phyloP scores from a whole-genome alignment of 306 rosid genomes.

The Quercus agrifolia region DNA sequence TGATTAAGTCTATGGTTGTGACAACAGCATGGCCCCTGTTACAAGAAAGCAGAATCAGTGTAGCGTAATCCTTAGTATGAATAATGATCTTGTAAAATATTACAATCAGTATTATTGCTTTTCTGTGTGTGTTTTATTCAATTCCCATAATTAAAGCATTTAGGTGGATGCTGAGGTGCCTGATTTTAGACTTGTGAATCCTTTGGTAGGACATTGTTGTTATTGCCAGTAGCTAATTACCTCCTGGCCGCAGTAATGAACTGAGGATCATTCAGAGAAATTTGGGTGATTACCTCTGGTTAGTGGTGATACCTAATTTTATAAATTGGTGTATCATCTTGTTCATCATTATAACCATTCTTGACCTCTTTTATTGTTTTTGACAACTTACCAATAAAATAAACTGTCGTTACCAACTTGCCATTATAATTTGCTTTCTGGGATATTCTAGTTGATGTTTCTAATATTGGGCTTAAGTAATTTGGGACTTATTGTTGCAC shows the following conservation, averaged over 20 bases:
- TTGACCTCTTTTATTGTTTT: neutral
- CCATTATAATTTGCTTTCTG: conserved; percentile 4
- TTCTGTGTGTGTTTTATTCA: too few relatives aligned
- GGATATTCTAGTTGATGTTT: neutral
- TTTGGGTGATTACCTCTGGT: neutral
- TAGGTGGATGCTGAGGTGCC: too few relatives aligned
- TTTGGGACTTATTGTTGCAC: conserved; percentile 31
- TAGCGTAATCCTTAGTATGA: neutral
- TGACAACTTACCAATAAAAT: neutral
- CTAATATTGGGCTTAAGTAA: neutral
- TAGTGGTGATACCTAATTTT: neutral
- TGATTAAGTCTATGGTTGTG: too few relatives aligned
- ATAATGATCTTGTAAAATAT: too few relatives aligned
- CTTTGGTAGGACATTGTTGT: too few relatives aligned
- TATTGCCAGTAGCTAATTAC: too few relatives aligned
- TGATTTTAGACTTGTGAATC: too few relatives aligned
- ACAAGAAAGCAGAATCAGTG: too few relatives aligned
- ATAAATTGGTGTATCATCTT: neutral
- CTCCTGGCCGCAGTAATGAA: neutral
- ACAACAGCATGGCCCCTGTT: too few relatives aligned
- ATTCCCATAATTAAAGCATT: too few relatives aligned
- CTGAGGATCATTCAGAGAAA: neutral
- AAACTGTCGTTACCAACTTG: too few relatives aligned
- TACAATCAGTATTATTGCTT: too few relatives aligned
- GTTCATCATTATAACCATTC: neutral